Conservation (phyloP, 192 early-diverging fungal genomes). For the Linnemannia exigua region DNA sequence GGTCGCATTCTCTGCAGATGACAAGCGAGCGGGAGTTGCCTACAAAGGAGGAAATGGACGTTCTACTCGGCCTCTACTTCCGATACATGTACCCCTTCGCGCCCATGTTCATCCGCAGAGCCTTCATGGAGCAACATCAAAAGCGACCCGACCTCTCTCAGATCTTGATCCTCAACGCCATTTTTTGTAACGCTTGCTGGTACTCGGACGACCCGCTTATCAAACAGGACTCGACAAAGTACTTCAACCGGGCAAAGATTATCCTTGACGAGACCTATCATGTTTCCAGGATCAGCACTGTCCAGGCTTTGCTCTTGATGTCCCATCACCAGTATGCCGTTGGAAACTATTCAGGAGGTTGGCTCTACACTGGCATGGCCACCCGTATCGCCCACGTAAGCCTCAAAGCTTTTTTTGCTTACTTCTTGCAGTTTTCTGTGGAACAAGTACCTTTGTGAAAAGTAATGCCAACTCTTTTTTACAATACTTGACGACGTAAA, state of each 20-base stretch:
- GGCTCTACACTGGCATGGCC: constrained; percentile 77
- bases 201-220: constrained; percentile 61
- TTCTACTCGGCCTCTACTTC: constrained; percentile 77
- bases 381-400: constrained; percentile 68
- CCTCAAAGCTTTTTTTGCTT: neutral
- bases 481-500: too few relatives aligned
- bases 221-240: constrained; percentile 57
- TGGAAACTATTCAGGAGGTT: constrained; percentile 75
- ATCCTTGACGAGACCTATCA: constrained; percentile 81
- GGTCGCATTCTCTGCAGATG: constrained; percentile 58
- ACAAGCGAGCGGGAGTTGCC: constrained; percentile 67
- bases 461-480: too few relatives aligned
- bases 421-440: neutral
- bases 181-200: constrained; percentile 67
- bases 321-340: constrained; percentile 80
- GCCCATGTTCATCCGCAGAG: constrained; percentile 74
- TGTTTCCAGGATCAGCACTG: constrained; percentile 67
- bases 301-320: constrained; percentile 76
- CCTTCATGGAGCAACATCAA: constrained; percentile 52
- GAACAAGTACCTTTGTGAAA: neutral
- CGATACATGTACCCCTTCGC: constrained; percentile 78
- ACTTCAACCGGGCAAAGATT: constrained; percentile 80
- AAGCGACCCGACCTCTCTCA: constrained; percentile 56
- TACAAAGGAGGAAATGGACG: constrained; percentile 67
- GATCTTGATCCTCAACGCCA: constrained; percentile 68